These are phyloP conservation scores for Chionographis japonica DNA, from an alignment of 106 monocot genomes.

Conservation along the genomic window DNA sequence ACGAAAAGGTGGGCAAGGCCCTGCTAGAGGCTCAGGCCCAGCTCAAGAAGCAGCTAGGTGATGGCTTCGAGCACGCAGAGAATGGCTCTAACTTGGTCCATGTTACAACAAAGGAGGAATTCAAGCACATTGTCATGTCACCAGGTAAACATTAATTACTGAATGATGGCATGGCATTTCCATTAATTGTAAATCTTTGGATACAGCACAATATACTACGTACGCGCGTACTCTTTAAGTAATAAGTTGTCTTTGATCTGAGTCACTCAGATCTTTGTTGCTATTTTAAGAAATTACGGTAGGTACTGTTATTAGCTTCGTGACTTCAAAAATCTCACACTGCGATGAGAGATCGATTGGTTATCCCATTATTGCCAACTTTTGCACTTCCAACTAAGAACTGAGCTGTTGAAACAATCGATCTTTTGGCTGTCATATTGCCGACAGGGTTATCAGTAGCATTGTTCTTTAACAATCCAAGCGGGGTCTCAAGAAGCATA, in stretches of 20 bases:
- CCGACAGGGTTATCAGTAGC: conserved; percentile 32
- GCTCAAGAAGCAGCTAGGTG: conserved; percentile 12
- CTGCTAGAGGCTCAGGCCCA: conserved; percentile 20
- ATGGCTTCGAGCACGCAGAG: neutral
- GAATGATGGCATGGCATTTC: too few relatives aligned
- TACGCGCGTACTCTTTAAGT: too few relatives aligned
- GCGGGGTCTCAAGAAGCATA: conserved; percentile 18
- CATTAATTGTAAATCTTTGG: too few relatives aligned
- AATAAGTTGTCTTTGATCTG: too few relatives aligned
- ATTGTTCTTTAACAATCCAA: conserved; percentile 24
- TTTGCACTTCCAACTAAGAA: too few relatives aligned
- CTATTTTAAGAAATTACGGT: too few relatives aligned
- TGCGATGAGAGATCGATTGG: too few relatives aligned
- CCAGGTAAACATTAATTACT: conserved; percentile 12
- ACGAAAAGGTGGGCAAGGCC: conserved; percentile 31
- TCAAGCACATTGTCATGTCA: conserved; percentile 10
- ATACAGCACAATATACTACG: too few relatives aligned
- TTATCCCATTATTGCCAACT: too few relatives aligned
- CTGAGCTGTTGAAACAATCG: neutral
- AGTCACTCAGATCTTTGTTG: too few relatives aligned
- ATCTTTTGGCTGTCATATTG: neutral
- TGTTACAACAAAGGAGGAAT: conserved; percentile 19
- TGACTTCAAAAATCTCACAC: too few relatives aligned
- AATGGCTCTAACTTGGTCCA: neutral
- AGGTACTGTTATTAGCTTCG: too few relatives aligned